Evolutionary conservation across 2,329 filamentous ascomycete species (phyloP), one percentile per base, ranked within the genome.

Genomic region (Alternaria atra): DNA sequence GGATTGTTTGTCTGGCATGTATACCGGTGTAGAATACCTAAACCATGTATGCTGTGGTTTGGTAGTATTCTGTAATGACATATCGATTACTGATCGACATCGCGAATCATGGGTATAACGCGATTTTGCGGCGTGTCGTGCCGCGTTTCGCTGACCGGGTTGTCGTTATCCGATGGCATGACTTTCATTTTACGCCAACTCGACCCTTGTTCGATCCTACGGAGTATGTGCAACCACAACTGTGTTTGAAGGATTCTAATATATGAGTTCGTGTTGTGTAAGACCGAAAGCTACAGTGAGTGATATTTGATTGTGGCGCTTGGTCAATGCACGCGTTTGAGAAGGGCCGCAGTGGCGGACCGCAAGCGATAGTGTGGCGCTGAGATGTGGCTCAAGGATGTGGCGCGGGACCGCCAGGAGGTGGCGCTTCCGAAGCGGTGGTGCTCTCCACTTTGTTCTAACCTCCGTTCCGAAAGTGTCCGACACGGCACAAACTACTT

Each of bases 61-160:
- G 23, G 20, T 37, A 50, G 25, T 29, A 27, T 17, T 15, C 17
- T 17, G n/a, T 40, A 6, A 27, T 52, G 50, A 10, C n/a, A 40
- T 20, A 4, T 29, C 44, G 29, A 40, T 23, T 40, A 30, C 34
- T 30, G 25, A 52, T 52, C 50, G 34, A 40, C n/a, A 20, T 52
- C 15, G 39, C 20, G 46, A 50, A n/a, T 48, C 46, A 23, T 27
- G 48, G 29, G 44, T 34, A n/a, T 9, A 40, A 8, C 35, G 50
- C 35, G 50, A 12, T 27, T 40, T 23, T 25, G 10, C 10, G 32
- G 23, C 34, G 50, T 29, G 48, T 39, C 35, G 34, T 39, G 48
- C 34, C 48, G 50, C 20, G 34, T 40, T 40, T 52, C 50, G 50
- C 50, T 39, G 12, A 25, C 15, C 50, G 50, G 50, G 34, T 20